These are phyloP conservation scores for Oryza meridionalis DNA, from an alignment of 176 grass and related monocot genomes.

Conservation along the genomic window DNA sequence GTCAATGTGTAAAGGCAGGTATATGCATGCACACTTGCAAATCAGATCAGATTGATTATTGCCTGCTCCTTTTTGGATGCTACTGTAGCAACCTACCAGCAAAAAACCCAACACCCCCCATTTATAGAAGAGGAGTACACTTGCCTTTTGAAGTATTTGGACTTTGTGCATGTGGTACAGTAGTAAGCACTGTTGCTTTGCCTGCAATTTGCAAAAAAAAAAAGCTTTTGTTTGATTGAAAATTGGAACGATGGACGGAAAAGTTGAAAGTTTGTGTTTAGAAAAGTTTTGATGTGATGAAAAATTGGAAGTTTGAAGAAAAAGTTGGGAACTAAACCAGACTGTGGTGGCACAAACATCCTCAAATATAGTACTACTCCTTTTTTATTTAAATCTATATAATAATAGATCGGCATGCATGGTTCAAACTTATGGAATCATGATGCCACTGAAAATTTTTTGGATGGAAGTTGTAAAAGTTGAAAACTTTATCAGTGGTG, in stretches of 20 bases:
- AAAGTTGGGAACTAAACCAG: no score
- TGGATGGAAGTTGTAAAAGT: no score
- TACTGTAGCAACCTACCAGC: not conserved
- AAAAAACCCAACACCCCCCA: not conserved
- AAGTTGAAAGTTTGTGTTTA: no score
- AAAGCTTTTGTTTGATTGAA: not conserved
- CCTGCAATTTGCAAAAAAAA: not conserved
- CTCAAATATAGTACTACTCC: no score
- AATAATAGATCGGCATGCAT: no score
- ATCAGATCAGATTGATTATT: not conserved
- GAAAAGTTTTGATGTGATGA: no score
- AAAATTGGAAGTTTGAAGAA: no score
- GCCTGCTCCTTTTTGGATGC: not conserved
- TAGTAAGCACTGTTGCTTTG: not conserved
- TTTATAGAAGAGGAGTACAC: not conserved
- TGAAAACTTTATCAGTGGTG: no score
- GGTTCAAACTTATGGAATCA: no score
- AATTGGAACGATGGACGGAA: no score
- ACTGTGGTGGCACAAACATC: not conserved
- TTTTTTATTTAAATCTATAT: no score
- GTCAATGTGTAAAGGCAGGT: constrained; percentile 9
- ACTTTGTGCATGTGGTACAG: not conserved
- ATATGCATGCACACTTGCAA: not conserved
- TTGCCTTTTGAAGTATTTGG: not conserved
- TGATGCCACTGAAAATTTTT: no score